A percentile compares a stretch with the other conserved stretches of the same genome.
These are phyloP conservation scores for Stemphylium vesicarium DNA, from an alignment of 2,329 filamentous ascomycete species.

Conservation along the genomic window DNA sequence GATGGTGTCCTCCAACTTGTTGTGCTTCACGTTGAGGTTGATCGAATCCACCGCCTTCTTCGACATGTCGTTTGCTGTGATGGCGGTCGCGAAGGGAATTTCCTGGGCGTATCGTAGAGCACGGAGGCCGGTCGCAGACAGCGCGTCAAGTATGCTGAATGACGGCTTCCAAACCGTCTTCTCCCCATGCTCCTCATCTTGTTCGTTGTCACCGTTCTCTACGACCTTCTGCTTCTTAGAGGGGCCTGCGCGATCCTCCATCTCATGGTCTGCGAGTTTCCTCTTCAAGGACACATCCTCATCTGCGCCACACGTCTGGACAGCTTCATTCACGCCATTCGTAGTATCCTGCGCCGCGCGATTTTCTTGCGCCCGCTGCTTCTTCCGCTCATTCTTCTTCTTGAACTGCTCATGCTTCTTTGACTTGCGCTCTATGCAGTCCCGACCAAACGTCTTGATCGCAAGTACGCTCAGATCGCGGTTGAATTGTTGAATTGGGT, in stretches of 20 bases:
- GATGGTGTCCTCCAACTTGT: slow-evolving; percentile 74
- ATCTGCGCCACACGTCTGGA: background rate
- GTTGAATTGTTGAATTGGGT: slow-evolving; percentile 99
- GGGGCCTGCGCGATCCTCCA: slow-evolving; percentile 17
- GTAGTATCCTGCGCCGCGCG: slow-evolving; percentile 7
- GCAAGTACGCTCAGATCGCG: slow-evolving; percentile 91
- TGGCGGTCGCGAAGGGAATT: slow-evolving; percentile 78
- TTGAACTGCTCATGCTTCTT: slow-evolving; percentile 53
- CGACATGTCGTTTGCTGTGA: slow-evolving; percentile 91
- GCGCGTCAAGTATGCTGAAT: slow-evolving; percentile 81
- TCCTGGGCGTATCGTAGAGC: slow-evolving; percentile 92
- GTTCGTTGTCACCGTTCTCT: slow-evolving; percentile 19
- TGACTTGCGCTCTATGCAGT: slow-evolving; percentile 59
- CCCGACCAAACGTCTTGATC: slow-evolving; percentile 86
- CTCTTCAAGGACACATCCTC: slow-evolving; percentile 31
- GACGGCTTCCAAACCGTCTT: slow-evolving; percentile 28
- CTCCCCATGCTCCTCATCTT: slow-evolving; percentile 8
- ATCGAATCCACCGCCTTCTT: slow-evolving; percentile 79
- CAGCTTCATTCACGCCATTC: background rate
- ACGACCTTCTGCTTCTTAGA: slow-evolving; percentile 36
- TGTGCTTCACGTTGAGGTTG: slow-evolving; percentile 82
- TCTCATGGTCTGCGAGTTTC: slow-evolving; percentile 28
- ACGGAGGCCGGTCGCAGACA: slow-evolving; percentile 91
- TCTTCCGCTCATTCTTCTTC: slow-evolving; percentile 35
- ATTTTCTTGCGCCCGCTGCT: slow-evolving; percentile 23